Evolutionary conservation across 129 eudicot species (phyloP), one percentile per base, ranked within the genome.

Genomic region (Lactuca saligna): DNA sequence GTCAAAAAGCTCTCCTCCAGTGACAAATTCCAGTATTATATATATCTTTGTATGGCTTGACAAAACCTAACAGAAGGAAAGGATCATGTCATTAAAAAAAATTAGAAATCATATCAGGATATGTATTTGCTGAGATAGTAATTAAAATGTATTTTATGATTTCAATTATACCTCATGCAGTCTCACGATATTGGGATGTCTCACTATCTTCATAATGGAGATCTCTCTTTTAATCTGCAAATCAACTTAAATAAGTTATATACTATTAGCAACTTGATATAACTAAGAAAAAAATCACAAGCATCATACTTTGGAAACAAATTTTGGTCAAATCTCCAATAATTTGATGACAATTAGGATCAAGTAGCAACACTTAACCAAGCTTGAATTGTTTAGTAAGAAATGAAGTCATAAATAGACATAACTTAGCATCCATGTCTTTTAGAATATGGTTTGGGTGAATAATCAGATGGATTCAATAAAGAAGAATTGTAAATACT

Each of bases 1-100:
- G 84, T 94, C 97, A 80, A 83, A 94, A 63, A 94, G 97, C 69
- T 94, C 96, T 78, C 99, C 99, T 33, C 99, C 99, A 0, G 91
- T 76, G 64, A 94, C 96, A 69, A 94, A 82, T 82, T 94, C 99
- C 80, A 83, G 83, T 72, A 94, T 70, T 56, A 94, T 89, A 75
- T 89, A 94, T 57, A 94, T 87, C 75, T 89, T 94, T 64, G 97
- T 76, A 54, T 73, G 76, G 81, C 97, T 83, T 8, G 99, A 82
- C 78, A 94, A 83, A 76, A 94, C 99, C 99, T 94, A 68, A 66
- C 69, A 72, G 16, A 66, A 41, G 29, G 42, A 65, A 65, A 61
- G 37, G 41, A 15, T 25, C 33, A 61, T 37, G 35, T 38, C 65
- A 76, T 31, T 75, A 12, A 25, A 51, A 17, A 66, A 7, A 37